Percentiles rank a stretch among this genome's conserved stretches.
Evolutionary conservation across 2,329 filamentous ascomycete species (phyloP).

Genomic region (Dichotomopilus funicola): DNA sequence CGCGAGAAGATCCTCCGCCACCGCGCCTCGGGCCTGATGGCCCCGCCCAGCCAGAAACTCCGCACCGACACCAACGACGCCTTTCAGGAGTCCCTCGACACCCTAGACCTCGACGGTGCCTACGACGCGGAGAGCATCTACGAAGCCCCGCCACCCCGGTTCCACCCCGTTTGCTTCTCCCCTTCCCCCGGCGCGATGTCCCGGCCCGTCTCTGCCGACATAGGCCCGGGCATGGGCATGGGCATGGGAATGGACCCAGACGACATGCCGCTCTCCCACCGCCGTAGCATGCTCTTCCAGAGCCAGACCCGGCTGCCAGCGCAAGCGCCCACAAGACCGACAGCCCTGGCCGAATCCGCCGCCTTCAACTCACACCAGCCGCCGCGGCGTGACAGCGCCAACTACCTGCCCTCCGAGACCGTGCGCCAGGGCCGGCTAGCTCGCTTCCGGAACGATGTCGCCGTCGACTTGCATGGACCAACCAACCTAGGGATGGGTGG

Average conservation of each 20-base stretch:
- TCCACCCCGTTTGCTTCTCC: not conserved
- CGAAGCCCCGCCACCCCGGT: not conserved
- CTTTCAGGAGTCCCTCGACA: constrained; percentile 18
- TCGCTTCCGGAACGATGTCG: constrained; percentile 60
- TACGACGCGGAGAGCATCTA: constrained; percentile 10
- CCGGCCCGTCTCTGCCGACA: constrained; percentile 30
- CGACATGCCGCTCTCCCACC: constrained; percentile 65
- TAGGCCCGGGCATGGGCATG: constrained; percentile 29
- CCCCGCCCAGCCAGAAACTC: not conserved
- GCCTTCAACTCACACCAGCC: constrained; percentile 52
- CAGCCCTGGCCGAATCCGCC: constrained; percentile 14
- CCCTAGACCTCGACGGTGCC: constrained; percentile 13
- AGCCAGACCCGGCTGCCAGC: constrained; percentile 30
- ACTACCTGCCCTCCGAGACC: constrained; percentile 29
- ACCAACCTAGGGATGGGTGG: constrained; percentile 12
- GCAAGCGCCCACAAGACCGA: constrained; percentile 24
- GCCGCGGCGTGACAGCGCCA: constrained; percentile 35
- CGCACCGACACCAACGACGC: constrained; percentile 3
- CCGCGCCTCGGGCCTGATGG: constrained; percentile 40
- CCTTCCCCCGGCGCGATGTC: not conserved
- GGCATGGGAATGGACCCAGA: constrained; percentile 43
- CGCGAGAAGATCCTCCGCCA: constrained; percentile 49
- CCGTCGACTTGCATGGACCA: constrained; percentile 50
- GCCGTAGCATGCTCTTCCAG: constrained; percentile 55
- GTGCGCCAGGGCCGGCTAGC: constrained; percentile 54